Evolutionary conservation across 495 filamentous ascomycete genomes (phyloP), one percentile per base, ranked within the genome.

Genomic region (Tuber brumale): DNA sequence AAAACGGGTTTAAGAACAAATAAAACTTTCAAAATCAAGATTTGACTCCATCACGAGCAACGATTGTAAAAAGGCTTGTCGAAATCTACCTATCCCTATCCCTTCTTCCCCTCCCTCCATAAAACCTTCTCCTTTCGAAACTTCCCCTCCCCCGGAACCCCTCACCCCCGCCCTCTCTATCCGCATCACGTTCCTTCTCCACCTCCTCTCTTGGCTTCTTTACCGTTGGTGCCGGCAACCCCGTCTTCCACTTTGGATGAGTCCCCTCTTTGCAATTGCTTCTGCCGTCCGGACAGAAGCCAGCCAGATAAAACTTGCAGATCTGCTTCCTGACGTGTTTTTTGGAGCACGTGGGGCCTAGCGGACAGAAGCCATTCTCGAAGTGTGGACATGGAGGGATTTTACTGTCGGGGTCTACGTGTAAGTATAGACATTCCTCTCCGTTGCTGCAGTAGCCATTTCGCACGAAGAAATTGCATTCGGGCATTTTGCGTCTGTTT

Each of bases 381-480:
- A 97, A 99, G 85, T 97, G 93, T 74, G 94, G 94, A 80, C 95
- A 99, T 0, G 93, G 90, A 8, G 95, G 92, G 9, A 97, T 86
- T 75, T 90, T 89, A 35, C 88, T 89, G 70, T 91, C 89, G 31
- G 95, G 93, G 75, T 95, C 92, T 80, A 97, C 92, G 85, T 99
- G 95, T 41, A 97, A 89, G 82, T 97, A 99, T 9, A 97, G 88
- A 82, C 95, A 99, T 85, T 97, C 95, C 84, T 97, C 95, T 80
- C 94, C 94, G 84, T 97, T 97, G 81, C 91, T 91, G 85, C 95
- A 99, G 85, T 95, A 97, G 74, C 92, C 93, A 82, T 94, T 92
- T 76, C 93, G 90, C 23, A 92, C 89, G 80, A 93, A 95, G 81
- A 93, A 94, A 82, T 94, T 95, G 86, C 95, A 99, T 85, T 97